Percentiles rank a stretch among this genome's conserved stretches.
Evolutionary conservation across 2,329 filamentous ascomycete species (phyloP).

Genomic region (Thielaviopsis punctulata): DNA sequence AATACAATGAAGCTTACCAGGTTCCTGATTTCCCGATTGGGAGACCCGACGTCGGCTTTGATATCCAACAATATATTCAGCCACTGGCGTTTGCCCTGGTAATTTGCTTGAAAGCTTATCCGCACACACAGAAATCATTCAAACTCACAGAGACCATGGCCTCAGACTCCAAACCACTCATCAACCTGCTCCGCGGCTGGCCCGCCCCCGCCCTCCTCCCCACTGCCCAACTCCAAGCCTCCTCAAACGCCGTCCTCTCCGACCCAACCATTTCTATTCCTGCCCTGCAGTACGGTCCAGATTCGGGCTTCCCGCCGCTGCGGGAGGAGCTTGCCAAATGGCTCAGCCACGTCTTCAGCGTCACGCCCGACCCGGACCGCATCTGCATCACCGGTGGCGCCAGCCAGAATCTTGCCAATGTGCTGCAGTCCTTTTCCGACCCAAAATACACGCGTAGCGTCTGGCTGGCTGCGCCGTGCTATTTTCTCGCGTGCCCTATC

Average conservation of each 20-base stretch:
- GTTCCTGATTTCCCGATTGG: neutral
- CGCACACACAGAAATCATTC: neutral
- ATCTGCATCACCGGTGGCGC: slow-evolving; percentile 76
- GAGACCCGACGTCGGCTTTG: neutral
- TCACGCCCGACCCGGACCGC: slow-evolving; percentile 29
- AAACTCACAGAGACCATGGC: slow-evolving; percentile 12
- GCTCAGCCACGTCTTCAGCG: slow-evolving; percentile 28
- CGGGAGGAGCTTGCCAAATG: slow-evolving; percentile 52
- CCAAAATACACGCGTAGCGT: slow-evolving; percentile 55
- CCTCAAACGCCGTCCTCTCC: slow-evolving; percentile 43
- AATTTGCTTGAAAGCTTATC: neutral
- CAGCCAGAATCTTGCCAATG: slow-evolving; percentile 61
- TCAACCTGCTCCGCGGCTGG: slow-evolving; percentile 55
- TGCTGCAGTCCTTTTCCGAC: slow-evolving; percentile 69
- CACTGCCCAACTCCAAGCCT: slow-evolving; percentile 39
- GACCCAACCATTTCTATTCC: slow-evolving; percentile 40
- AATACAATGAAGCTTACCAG: neutral
- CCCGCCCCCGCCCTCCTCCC: slow-evolving; percentile 48
- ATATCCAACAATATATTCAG: neutral
- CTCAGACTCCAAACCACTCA: slow-evolving; percentile 23
- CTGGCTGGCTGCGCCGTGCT: slow-evolving; percentile 70
- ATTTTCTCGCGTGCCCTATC: slow-evolving; percentile 71
- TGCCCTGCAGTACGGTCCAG: slow-evolving; percentile 64
- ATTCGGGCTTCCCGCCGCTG: slow-evolving; percentile 55
- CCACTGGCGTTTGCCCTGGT: no score